Conservation (phyloP, 805 yeast genomes). For the Wickerhamomyces rabaulensis region DNA sequence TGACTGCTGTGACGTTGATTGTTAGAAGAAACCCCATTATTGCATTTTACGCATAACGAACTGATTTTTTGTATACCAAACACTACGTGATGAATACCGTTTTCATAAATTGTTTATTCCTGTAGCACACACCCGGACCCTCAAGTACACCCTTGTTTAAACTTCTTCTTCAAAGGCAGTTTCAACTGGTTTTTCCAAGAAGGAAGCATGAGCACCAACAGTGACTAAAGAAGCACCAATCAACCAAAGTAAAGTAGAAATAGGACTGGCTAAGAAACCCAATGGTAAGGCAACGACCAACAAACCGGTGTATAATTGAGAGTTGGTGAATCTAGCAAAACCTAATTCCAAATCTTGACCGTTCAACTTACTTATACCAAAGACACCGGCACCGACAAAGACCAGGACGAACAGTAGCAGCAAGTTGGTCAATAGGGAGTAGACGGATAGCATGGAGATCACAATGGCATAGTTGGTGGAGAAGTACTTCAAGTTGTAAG, state of each 20-base stretch:
- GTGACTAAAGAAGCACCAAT: constrained; percentile 77
- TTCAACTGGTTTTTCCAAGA: constrained; percentile 94
- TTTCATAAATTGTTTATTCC: background rate
- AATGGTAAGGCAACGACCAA: constrained; percentile 72
- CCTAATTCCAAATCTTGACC: constrained; percentile 78
- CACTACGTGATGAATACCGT: too few species aligned
- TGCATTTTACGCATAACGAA: too few species aligned
- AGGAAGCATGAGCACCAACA: constrained; percentile 80
- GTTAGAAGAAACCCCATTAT: too few species aligned
- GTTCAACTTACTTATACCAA: constrained; percentile 69
- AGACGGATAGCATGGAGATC: constrained; percentile 66
- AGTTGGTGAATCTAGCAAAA: constrained; percentile 64
- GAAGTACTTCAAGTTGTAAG: constrained; percentile 82
- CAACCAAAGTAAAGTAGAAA: constrained; percentile 88
- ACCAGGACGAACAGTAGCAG: constrained; percentile 77
- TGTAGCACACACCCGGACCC: background rate
- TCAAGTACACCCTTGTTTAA: background rate
- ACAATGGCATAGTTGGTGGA: constrained; percentile 80
- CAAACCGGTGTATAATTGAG: constrained; percentile 81
- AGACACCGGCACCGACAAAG: constrained; percentile 68
- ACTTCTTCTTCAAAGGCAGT: constrained; percentile 82
- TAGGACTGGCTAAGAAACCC: constrained; percentile 83
- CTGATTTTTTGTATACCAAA: too few species aligned
- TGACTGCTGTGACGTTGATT: too few species aligned
- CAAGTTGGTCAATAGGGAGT: constrained; percentile 83